Evolutionary conservation across 2,329 filamentous ascomycete genomes (phyloP).

Genomic region (Aspergillus texensis): DNA sequence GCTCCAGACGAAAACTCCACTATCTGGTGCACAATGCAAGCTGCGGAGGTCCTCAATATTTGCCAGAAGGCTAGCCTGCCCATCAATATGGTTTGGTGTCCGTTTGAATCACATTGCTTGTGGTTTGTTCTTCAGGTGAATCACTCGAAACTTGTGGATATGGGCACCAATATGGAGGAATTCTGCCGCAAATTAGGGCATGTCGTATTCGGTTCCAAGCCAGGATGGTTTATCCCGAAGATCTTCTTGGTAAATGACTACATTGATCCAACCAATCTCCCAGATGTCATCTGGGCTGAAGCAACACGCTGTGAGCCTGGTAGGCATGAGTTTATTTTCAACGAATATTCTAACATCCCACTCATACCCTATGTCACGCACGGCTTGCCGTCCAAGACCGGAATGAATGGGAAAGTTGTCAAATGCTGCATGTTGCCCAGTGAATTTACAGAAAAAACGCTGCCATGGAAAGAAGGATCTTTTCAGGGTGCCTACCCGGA

Average conservation of each 20-base stretch:
- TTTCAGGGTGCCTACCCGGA: conserved; percentile 1
- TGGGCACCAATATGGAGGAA: conserved; percentile 18
- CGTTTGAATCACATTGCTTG: conserved; percentile 22
- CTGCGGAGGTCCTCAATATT: conserved; percentile 22
- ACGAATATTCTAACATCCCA: not conserved
- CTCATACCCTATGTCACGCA: not conserved
- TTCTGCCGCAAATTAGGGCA: conserved; percentile 20
- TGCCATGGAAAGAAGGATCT: conserved; percentile 2
- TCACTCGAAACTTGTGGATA: conserved; percentile 14
- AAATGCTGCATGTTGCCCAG: not conserved
- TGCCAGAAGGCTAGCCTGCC: conserved; percentile 21
- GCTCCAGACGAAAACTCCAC: conserved; percentile 24
- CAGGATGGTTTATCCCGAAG: conserved; percentile 26
- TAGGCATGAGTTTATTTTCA: conserved; percentile 1
- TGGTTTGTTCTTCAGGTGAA: conserved; percentile 23
- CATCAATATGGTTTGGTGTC: conserved; percentile 22
- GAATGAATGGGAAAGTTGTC: not conserved
- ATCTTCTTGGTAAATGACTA: conserved; percentile 24
- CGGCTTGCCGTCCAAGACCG: not conserved
- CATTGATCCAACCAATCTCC: conserved; percentile 22
- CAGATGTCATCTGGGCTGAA: conserved; percentile 23
- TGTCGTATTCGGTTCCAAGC: conserved; percentile 23
- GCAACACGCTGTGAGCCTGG: conserved; percentile 2
- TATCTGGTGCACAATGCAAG: conserved; percentile 21
- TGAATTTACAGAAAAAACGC: not conserved